phyloP scores from a whole-genome alignment of 257 asterid species.

The Gardenia jasminoides region DNA sequence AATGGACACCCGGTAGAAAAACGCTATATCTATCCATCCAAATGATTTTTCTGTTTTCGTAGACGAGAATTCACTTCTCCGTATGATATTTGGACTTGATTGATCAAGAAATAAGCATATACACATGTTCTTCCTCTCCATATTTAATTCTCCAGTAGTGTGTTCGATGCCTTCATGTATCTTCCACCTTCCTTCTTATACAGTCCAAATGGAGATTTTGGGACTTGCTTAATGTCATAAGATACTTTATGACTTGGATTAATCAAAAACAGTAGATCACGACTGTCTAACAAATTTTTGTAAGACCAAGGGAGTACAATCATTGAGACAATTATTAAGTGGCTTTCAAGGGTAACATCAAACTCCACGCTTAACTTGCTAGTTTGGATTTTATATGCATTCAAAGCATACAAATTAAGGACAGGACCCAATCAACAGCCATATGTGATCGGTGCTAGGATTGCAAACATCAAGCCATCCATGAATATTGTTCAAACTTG shows the following conservation, averaged over 20 bases:
- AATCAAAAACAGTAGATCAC: neutral
- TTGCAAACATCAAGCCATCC: too few species aligned
- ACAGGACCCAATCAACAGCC: neutral
- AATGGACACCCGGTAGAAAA: too few species aligned
- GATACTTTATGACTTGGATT: neutral
- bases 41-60: too few species aligned
- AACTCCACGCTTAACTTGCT: conserved; percentile 2
- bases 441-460: neutral
- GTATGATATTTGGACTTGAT: too few species aligned
- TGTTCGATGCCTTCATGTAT: neutral
- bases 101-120: too few species aligned
- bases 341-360: conserved; percentile 8
- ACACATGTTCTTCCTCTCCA: too few species aligned
- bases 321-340: conserved; percentile 1
- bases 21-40: too few species aligned
- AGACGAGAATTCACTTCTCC: too few species aligned
- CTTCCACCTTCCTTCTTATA: too few species aligned
- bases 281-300: conserved; percentile 9
- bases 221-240: too few species aligned
- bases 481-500: too few species aligned
- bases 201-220: too few species aligned
- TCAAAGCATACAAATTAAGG: neutral
- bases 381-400: neutral
- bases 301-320: neutral
- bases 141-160: neutral